A percentile compares a stretch with the other conserved stretches of the same genome.
These are phyloP conservation scores for Mycena floridula DNA, from an alignment of 768 basidiomycete genomes.

Conservation along the genomic window DNA sequence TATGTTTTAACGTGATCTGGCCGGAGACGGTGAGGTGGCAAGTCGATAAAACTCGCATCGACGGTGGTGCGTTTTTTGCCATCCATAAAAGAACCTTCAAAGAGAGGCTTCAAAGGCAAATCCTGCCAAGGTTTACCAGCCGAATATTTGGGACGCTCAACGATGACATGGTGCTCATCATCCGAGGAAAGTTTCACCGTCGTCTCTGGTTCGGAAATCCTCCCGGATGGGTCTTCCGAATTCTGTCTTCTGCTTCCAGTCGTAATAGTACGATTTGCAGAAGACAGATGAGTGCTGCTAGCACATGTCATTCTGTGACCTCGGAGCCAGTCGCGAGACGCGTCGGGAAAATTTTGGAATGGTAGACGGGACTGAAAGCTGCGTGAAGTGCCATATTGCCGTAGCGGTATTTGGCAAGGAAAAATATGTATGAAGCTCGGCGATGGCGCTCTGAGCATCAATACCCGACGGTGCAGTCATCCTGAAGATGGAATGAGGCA, in stretches of 20 bases:
- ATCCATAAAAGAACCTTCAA: background rate
- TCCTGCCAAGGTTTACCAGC: background rate
- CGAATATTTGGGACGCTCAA: background rate
- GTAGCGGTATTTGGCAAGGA: too few species aligned
- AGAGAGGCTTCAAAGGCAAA: background rate
- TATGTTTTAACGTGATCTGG: background rate
- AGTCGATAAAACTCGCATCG: background rate
- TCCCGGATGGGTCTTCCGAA: too few species aligned
- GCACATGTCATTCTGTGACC: too few species aligned
- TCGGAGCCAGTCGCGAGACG: too few species aligned
- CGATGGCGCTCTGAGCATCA: slow-evolving; percentile 83
- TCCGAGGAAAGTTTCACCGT: too few species aligned
- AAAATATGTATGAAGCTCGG: slow-evolving; percentile 54
- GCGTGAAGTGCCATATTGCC: background rate
- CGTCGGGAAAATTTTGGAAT: too few species aligned
- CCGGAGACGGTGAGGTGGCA: background rate
- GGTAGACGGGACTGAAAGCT: too few species aligned
- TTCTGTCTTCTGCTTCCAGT: too few species aligned
- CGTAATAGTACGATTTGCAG: too few species aligned
- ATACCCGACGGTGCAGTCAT: slow-evolving; percentile 64
- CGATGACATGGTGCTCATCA: too few species aligned
- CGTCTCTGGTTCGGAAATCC: too few species aligned
- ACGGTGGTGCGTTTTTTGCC: background rate
- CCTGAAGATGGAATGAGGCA: slow-evolving; percentile 30
- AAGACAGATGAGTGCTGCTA: too few species aligned